A percentile compares a stretch with the other conserved stretches of the same genome.
phyloP scores from a whole-genome alignment of 495 filamentous ascomycete genomes.

The Hyaloscypha hepaticicola region DNA sequence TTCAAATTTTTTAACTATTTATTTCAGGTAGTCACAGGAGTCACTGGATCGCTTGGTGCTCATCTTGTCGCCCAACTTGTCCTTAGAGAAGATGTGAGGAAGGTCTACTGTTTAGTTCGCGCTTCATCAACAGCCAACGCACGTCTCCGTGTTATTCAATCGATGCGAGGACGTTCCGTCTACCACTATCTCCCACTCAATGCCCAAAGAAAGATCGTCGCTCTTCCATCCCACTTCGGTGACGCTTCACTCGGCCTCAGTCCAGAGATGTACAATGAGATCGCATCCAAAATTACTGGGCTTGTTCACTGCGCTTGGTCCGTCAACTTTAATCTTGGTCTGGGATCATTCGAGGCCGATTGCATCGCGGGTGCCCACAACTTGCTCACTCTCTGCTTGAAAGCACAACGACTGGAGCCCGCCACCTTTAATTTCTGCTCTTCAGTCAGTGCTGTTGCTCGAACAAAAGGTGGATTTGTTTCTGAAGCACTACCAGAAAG shows the following conservation, averaged over 20 bases:
- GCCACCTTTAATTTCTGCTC: background rate
- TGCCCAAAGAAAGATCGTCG: background rate
- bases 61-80: background rate
- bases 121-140: conserved; percentile 29
- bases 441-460: background rate
- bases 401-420: background rate
- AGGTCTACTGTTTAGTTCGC: conserved; percentile 50
- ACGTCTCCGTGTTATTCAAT: background rate
- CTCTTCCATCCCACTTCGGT: background rate
- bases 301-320: background rate
- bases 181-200: background rate
- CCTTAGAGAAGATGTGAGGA: background rate
- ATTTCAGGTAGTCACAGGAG: background rate
- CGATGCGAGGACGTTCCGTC: background rate
- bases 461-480: background rate
- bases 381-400: background rate
- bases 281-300: background rate
- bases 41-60: background rate
- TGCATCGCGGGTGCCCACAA: background rate
- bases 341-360: background rate
- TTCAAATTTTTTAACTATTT: background rate
- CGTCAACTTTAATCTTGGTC: background rate
- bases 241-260: background rate
- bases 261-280: background rate
- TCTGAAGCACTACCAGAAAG: background rate